Evolutionary conservation across 768 basidiomycete genomes (phyloP).

Genomic region (Tylopilus sp.): DNA sequence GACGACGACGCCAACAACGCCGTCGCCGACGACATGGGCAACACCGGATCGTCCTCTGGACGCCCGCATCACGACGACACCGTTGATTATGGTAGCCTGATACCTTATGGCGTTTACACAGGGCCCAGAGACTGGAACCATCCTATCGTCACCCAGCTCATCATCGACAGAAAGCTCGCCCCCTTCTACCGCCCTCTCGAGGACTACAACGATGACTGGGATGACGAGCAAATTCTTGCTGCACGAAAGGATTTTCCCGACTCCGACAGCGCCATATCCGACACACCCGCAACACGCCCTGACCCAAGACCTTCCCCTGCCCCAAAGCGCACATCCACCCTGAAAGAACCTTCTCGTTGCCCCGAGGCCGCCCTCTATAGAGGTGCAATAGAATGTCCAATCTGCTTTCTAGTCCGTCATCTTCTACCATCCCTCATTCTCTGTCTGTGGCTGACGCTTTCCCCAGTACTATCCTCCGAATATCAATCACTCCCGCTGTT

Average conservation of each 20-base stretch:
- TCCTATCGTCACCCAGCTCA: conserved; percentile 78
- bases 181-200: conserved; percentile 97
- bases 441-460: conserved; percentile 21
- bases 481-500: conserved; percentile 96
- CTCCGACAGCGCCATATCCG: conserved; percentile 42
- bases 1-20: conserved; percentile 5
- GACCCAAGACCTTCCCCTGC: conserved; percentile 26
- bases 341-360: conserved; percentile 61
- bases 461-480: conserved; percentile 92
- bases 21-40: conserved; percentile 57
- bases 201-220: conserved; percentile 88
- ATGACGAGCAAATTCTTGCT: conserved; percentile 81
- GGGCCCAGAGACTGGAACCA: conserved; percentile 89
- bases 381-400: conserved; percentile 91
- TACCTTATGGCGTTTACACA: conserved; percentile 85
- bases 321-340: conserved; percentile 52
- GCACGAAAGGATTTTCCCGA: conserved; percentile 69
- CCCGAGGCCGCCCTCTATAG: conserved; percentile 81
- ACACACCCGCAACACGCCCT: conserved; percentile 33
- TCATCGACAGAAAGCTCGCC: conserved; percentile 82
- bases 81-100: conserved; percentile 78
- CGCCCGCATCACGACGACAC: conserved; percentile 75
- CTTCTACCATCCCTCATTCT: conserved; percentile 14
- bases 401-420: conserved; percentile 87
- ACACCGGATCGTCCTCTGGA: conserved; percentile 72